Evolutionary conservation across 768 basidiomycete species (phyloP), one percentile per base, ranked within the genome.

Genomic region (Boletellus sp.): DNA sequence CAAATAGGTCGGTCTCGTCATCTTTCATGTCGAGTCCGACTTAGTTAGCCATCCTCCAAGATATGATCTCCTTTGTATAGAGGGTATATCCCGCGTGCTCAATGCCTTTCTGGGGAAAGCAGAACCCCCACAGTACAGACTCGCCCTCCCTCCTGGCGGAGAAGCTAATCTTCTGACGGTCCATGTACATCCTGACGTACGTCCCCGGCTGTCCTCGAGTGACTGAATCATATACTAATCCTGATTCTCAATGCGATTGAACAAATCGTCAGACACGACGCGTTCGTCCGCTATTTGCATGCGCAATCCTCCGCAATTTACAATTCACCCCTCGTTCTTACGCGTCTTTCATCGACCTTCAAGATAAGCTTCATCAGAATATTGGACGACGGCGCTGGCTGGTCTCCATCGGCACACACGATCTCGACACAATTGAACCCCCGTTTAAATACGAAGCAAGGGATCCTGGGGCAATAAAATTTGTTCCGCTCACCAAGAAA

Each of bases 301-400:
- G 87, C 48, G 94, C 94, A 10, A 75, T 98, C 50, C 78, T 99
- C 41, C 89, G 96, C 55, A 88, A 94, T 61, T 72, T 97, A 62
- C 84, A 82, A 58, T 94, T 99, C 73, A 91, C 90, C 24, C 83
- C 83, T 37, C 77, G 79, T 45, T 93, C 90, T 34, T 98, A 98
- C 65, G 89, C 87, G 22, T 94, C 91, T 54, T 98, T 99, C 80
- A 95, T 99, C 59, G 96, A 98, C 65, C 74, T 99, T n/a, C 96
- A 99, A 72, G 96, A 99, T 66, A 99, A 98, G 70, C 77, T 99
- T 43, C 96, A 99, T 66, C 89, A 94, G 63, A 99, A 99, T 69
- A 80, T 99, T 31, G 94, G 91, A 62, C 78, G 96, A 50, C 77
- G 87, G 56, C 77, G 96, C 50, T 90, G 88, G 63, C 80, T 99